Conservation (phyloP, 2,329 filamentous ascomycete genomes). For the Knoxdaviesia proteae region DNA sequence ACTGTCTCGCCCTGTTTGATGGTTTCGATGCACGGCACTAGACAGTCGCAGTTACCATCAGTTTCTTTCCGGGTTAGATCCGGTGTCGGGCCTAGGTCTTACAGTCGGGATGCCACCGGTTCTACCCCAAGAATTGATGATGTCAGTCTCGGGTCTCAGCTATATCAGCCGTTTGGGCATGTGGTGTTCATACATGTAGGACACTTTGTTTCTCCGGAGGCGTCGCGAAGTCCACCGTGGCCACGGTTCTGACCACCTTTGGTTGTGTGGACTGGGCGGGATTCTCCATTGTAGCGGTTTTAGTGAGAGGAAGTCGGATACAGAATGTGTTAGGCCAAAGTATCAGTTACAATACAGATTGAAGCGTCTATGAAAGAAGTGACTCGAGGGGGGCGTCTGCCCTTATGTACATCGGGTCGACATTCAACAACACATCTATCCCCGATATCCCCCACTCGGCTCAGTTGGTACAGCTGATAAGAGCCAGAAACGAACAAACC, state of each 20-base stretch:
- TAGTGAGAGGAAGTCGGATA: too few species aligned
- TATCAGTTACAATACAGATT: too few species aligned
- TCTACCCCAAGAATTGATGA: constrained; percentile 30
- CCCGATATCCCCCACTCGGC: too few species aligned
- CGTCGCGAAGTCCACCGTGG: constrained; percentile 63
- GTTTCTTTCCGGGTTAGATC: neutral
- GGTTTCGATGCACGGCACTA: constrained; percentile 52
- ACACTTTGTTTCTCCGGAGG: neutral
- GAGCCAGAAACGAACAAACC: too few species aligned
- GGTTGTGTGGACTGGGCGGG: too few species aligned
- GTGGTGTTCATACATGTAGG: neutral
- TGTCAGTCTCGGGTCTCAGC: constrained; percentile 20
- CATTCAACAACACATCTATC: too few species aligned
- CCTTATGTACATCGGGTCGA: too few species aligned
- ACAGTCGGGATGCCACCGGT: constrained; percentile 88
- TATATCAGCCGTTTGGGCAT: neutral
- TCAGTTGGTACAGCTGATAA: too few species aligned
- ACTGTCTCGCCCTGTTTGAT: constrained; percentile 74
- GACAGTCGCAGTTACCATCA: neutral
- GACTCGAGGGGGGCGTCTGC: too few species aligned
- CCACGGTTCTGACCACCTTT: neutral
- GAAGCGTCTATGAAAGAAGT: too few species aligned
- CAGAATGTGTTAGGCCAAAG: too few species aligned
- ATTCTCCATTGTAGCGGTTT: too few species aligned
- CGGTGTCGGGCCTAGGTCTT: constrained; percentile 9